phyloP scores from a whole-genome alignment of 495 filamentous ascomycete species.

The Neurospora sp. region DNA sequence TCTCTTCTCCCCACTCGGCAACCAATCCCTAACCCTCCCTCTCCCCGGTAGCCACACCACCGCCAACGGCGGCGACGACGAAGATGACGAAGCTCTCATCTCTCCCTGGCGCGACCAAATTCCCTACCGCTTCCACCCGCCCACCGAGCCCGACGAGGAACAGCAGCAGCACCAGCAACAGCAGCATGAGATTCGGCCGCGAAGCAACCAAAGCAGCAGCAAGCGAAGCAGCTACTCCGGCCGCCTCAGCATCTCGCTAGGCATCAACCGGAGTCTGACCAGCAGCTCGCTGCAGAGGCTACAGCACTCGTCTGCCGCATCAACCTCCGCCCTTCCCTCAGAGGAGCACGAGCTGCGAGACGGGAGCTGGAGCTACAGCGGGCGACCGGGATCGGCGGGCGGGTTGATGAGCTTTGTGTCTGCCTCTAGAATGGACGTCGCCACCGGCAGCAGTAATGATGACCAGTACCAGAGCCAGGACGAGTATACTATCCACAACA shows the following conservation, averaged over 20 bases:
- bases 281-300: not conserved
- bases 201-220: not conserved
- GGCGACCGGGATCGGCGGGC: not conserved
- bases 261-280: not conserved
- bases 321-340: not conserved
- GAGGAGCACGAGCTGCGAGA: not conserved
- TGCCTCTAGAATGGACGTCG: not conserved
- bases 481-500: not conserved
- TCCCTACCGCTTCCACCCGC: not conserved
- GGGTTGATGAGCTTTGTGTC: not conserved
- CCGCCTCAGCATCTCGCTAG: not conserved
- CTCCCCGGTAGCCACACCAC: not conserved
- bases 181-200: not conserved
- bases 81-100: conserved; percentile 20
- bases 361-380: not conserved
- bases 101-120: not conserved
- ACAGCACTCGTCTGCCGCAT: not conserved
- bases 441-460: not conserved
- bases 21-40: not conserved
- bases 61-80: conserved; percentile 5
- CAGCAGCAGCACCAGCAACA: not conserved
- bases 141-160: not conserved
- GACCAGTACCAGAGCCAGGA: not conserved
- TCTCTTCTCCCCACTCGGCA: not conserved
- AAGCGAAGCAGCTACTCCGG: not conserved